Evolutionary conservation across 2,329 filamentous ascomycete genomes (phyloP).

Genomic region (Sclerotinia nivalis): DNA sequence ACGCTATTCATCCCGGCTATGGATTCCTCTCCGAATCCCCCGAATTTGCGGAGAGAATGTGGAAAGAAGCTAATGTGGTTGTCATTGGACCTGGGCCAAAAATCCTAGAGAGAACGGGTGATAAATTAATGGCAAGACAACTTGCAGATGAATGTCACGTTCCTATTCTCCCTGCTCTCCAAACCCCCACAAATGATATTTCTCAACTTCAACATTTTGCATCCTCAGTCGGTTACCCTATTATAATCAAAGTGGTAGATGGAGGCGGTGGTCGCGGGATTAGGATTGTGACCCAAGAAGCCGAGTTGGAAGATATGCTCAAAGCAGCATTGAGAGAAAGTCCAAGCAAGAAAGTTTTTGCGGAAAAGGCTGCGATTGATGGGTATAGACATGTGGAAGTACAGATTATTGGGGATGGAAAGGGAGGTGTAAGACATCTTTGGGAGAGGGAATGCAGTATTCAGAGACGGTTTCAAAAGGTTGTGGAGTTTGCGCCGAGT

Average conservation of each 20-base stretch:
- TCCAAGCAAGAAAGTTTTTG: slow-evolving; percentile 58
- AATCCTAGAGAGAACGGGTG: slow-evolving; percentile 34
- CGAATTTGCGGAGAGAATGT: slow-evolving; percentile 65
- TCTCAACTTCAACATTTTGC: slow-evolving; percentile 56
- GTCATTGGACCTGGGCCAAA: slow-evolving; percentile 66
- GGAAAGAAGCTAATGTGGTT: slow-evolving; percentile 63
- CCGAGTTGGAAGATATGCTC: slow-evolving; percentile 55
- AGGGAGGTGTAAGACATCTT: slow-evolving; percentile 48
- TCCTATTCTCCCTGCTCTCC: slow-evolving; percentile 71
- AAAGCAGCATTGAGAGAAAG: slow-evolving; percentile 61
- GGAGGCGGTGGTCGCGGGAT: slow-evolving; percentile 68
- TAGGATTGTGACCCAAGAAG: slow-evolving; percentile 52
- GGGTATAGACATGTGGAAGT: slow-evolving; percentile 57
- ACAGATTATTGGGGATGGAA: slow-evolving; percentile 52
- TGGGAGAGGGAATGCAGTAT: slow-evolving; percentile 54
- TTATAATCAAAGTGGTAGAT: slow-evolving; percentile 61
- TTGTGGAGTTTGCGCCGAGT: slow-evolving; percentile 63
- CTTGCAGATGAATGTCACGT: slow-evolving; percentile 65
- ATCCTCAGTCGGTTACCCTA: slow-evolving; percentile 44
- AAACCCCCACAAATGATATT: slow-evolving; percentile 62
- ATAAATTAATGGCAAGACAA: slow-evolving; percentile 60
- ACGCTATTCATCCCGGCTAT: slow-evolving; percentile 72
- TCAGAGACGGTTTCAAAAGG: slow-evolving; percentile 53
- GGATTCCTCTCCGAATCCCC: slow-evolving; percentile 71
- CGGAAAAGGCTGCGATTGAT: slow-evolving; percentile 58